Base-by-base conservation (phyloP, 2,329 filamentous ascomycete genomes). In the Hypoxylon rubiginosum region DNA sequence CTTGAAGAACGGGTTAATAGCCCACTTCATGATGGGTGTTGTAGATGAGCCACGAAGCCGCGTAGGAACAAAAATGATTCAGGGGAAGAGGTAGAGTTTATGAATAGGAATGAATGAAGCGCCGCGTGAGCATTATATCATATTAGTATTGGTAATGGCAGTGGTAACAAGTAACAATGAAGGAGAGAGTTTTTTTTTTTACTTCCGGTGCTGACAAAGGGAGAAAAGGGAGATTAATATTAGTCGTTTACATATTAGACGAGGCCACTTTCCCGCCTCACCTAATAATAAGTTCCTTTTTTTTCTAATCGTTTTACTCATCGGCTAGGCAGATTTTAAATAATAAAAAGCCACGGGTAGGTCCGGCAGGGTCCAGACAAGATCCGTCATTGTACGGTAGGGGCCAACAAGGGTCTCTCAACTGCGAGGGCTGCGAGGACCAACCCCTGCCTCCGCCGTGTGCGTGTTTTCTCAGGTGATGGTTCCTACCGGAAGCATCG, bases 11-110 rank as follows among this genome's bases (percentile, higher is more conserved):
- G 74, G 73, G 50, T 74, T 71, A 7, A 60, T 70, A 1, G 72
- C 70, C 74, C 74, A 75, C 52, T 67, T 67, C 74, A 75, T 75
- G 50, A 54, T 71, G 26, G 30, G 36, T 32, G 49, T 24, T 43
- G 8, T 43, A 11, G 39, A 43, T 43, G 39, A 19, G 28, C 30
- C 34, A 48, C 24, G 57, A 13, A 26, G 49, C 21, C 45, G 32
- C 34, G 2, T 41, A 4, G 21, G 21, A 24, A 24, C 21, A 26
- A 48, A 43, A 30, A 13, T 11, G 8, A 21, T 30, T 24, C 24
- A 11, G n/a, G 28, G 30, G 50, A n/a, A 24, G 54, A 54, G 53
- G 41, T 45, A 57, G 26, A 15, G 39, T 28, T 59, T 50, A 41
- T 19, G 43, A 41, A 46, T 62, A 56, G 45, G 46, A 30, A 36